These are phyloP conservation scores for Candida sp. DNA, from an alignment of 1,139 yeast species.

Conservation along the genomic window DNA sequence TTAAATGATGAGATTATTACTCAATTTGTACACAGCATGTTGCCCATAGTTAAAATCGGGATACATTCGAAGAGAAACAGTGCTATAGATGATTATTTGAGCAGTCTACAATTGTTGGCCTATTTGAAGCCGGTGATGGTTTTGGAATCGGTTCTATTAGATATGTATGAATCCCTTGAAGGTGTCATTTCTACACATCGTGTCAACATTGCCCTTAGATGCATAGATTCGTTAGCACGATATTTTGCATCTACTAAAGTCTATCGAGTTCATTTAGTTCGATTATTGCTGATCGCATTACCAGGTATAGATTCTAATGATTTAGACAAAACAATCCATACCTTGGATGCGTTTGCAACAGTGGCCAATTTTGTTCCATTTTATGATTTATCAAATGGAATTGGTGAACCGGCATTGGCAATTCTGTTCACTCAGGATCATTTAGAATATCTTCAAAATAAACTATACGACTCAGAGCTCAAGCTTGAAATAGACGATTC, in stretches of 20 bases:
- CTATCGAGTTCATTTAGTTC: slow-evolving; percentile 75
- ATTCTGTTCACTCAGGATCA: slow-evolving; percentile 71
- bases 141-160: slow-evolving; percentile 64
- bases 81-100: slow-evolving; percentile 58
- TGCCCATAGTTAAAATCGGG: slow-evolving; percentile 65
- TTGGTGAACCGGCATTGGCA: slow-evolving; percentile 55
- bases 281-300: slow-evolving; percentile 64
- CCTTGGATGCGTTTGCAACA: slow-evolving; percentile 69
- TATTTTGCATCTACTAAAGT: slow-evolving; percentile 63
- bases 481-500: slow-evolving; percentile 34
- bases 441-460: slow-evolving; percentile 44
- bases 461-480: slow-evolving; percentile 17
- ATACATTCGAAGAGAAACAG: slow-evolving; percentile 71
- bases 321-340: slow-evolving; percentile 64
- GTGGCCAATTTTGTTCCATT: slow-evolving; percentile 76
- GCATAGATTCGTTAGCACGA: slow-evolving; percentile 64
- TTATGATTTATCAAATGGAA: slow-evolving; percentile 44
- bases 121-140: slow-evolving; percentile 60
- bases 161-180: slow-evolving; percentile 80
- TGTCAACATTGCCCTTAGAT: slow-evolving; percentile 68
- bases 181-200: slow-evolving; percentile 84
- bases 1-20: slow-evolving; percentile 39
- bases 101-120: slow-evolving; percentile 62
- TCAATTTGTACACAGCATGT: slow-evolving; percentile 52
- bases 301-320: slow-evolving; percentile 93